Conservation (phyloP, 2,329 filamentous ascomycete species). For the Clonostachys rhizophaga region DNA sequence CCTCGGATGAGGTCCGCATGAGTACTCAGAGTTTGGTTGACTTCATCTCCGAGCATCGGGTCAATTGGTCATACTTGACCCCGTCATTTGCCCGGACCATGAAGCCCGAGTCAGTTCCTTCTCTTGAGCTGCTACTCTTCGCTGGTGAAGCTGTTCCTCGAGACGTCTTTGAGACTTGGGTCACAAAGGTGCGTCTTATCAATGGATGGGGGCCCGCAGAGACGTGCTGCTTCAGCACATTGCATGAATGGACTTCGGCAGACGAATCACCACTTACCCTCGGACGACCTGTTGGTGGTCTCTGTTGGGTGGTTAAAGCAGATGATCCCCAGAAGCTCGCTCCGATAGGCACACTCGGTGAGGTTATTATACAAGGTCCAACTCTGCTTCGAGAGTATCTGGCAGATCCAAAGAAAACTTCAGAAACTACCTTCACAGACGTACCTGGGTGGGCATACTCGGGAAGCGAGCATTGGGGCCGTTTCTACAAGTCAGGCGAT, state of each 20-base stretch:
- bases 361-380: constrained; percentile 18
- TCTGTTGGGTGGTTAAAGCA: constrained; percentile 6
- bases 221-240: constrained; percentile 4
- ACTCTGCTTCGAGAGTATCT: constrained; percentile 40
- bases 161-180: constrained; percentile 5
- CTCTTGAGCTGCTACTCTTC: constrained; percentile 2
- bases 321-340: constrained; percentile 2
- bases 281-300: constrained; percentile 5
- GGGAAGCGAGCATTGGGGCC: neutral
- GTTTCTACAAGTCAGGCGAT: constrained; percentile 10
- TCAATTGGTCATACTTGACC: constrained; percentile 1
- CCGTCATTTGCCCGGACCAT: neutral
- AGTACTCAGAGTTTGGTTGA: neutral
- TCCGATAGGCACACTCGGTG: constrained; percentile 6
- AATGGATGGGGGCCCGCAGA: constrained; percentile 7
- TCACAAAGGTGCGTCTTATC: constrained; percentile 2
- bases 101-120: neutral
- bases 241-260: constrained; percentile 1
- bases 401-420: constrained; percentile 21
- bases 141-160: constrained; percentile 5
- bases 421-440: constrained; percentile 5
- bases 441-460: constrained; percentile 15
- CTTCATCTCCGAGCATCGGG: neutral
- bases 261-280: constrained; percentile 2
- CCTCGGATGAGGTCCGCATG: constrained; percentile 10